Conservation (phyloP, 2,329 filamentous ascomycete genomes). For the Aureobasidium zeae region DNA sequence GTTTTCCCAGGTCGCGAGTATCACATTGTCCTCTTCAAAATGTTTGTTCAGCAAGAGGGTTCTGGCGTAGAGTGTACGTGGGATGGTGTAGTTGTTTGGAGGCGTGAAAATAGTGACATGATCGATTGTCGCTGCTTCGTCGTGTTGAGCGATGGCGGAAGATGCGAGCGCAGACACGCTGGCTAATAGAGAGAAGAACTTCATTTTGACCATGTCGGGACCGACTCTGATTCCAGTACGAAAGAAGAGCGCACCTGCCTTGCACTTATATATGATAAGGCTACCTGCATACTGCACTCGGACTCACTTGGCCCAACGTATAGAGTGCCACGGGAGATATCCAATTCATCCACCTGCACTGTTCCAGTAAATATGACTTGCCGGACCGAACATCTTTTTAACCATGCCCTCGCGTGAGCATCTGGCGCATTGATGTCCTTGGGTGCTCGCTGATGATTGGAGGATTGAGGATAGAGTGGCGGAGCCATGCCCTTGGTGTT, state of each 20-base stretch:
- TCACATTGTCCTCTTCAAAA: conserved; percentile 22
- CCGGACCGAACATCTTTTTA: conserved; percentile 1
- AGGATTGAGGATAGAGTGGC: conserved; percentile 5
- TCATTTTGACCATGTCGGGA: neutral
- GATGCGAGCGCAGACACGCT: neutral
- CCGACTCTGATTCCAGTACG: neutral
- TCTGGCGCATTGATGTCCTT: neutral
- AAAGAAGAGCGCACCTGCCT: neutral
- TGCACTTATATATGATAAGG: neutral
- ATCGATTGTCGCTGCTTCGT: conserved; percentile 3
- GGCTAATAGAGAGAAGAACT: conserved; percentile 1
- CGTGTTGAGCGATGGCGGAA: conserved; percentile 8
- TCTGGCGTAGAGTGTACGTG: conserved; percentile 44
- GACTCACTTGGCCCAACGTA: too few species aligned
- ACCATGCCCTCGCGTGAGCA: neutral
- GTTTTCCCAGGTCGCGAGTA: conserved; percentile 48
- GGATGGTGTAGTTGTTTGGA: conserved; percentile 23
- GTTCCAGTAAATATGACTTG: neutral
- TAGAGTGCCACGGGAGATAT: conserved; percentile 5
- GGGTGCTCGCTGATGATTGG: conserved; percentile 10
- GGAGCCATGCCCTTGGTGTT: neutral
- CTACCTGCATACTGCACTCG: neutral
- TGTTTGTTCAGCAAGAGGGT: conserved; percentile 37
- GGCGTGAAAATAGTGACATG: conserved; percentile 23
- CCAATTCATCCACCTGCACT: conserved; percentile 10